Percentiles rank a stretch among this genome's conserved stretches.
phyloP scores from a whole-genome alignment of 2,329 filamentous ascomycete species.

The Pyrenophora teres region DNA sequence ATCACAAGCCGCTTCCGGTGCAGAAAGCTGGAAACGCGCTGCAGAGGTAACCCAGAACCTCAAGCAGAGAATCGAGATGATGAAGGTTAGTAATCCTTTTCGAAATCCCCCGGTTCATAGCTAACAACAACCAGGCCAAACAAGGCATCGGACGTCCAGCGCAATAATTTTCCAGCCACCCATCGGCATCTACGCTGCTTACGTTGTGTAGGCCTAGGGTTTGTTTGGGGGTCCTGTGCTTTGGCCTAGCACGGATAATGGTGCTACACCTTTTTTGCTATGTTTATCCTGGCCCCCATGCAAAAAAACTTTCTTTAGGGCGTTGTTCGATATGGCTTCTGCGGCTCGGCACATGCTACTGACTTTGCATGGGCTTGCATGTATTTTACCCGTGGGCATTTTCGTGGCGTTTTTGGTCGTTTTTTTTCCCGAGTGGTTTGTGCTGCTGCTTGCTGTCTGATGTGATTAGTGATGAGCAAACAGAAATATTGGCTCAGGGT shows the following conservation, averaged over 20 bases:
- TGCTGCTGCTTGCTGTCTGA: not conserved
- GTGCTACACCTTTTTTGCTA: constrained; percentile 1
- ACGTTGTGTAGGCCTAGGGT: not conserved
- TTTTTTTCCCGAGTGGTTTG: not conserved
- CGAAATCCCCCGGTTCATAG: not conserved
- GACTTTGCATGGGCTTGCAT: constrained; percentile 7
- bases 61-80: constrained; percentile 96
- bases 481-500: constrained; percentile 5
- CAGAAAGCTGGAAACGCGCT: constrained; percentile 93
- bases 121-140: constrained; percentile 42
- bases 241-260: constrained; percentile 1
- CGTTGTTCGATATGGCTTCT: constrained; percentile 5
- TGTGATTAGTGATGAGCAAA: constrained; percentile 13
- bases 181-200: not conserved
- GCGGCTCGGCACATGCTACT: constrained; percentile 4
- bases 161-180: constrained; percentile 11
- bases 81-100: constrained; percentile 69
- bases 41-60: constrained; percentile 97
- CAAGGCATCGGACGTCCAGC: constrained; percentile 43
- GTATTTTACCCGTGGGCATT: constrained; percentile 18
- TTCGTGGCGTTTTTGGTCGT: constrained; percentile 13
- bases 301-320: not conserved
- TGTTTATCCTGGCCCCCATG: not conserved
- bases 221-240: not conserved
- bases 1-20: constrained; percentile 43